Evolutionary conservation across 306 rosid species (phyloP).

Genomic region (Medicago ruthenica): DNA sequence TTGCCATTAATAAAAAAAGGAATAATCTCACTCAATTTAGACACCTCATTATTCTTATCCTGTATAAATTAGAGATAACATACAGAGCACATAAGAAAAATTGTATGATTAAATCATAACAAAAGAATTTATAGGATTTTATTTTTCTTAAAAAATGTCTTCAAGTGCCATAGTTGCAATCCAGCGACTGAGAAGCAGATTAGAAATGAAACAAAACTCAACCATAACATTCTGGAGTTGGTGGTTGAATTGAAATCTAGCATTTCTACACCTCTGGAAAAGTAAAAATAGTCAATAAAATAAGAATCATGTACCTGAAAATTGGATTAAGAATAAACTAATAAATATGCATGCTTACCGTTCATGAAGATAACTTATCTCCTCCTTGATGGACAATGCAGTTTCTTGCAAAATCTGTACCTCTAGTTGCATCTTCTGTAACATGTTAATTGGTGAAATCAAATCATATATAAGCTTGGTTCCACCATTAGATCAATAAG

Average conservation of each 20-base stretch:
- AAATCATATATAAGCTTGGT: neutral
- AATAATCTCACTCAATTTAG: neutral
- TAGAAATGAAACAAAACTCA: slow-evolving; percentile 61
- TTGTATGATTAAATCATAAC: neutral
- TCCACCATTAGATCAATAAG: no score
- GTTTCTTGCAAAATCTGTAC: slow-evolving; percentile 53
- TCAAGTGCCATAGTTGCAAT: neutral
- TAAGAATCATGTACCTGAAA: neutral
- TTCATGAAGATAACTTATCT: slow-evolving; percentile 65
- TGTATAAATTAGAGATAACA: no score
- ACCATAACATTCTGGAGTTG: slow-evolving; percentile 34
- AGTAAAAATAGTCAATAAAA: neutral
- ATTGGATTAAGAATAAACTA: neutral
- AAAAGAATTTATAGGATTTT: no score
- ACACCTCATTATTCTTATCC: neutral
- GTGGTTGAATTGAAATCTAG: slow-evolving; percentile 57
- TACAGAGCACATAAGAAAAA: neutral
- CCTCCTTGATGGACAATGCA: slow-evolving; percentile 63
- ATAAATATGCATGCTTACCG: slow-evolving; percentile 47
- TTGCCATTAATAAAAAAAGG: no score
- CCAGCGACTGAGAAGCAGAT: slow-evolving; percentile 68
- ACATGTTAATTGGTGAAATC: neutral
- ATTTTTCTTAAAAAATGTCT: neutral
- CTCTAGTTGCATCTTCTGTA: slow-evolving; percentile 62
- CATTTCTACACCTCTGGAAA: slow-evolving; percentile 65